Base-by-base conservation (phyloP, 306 rosid species). In the Medicago lupulina region DNA sequence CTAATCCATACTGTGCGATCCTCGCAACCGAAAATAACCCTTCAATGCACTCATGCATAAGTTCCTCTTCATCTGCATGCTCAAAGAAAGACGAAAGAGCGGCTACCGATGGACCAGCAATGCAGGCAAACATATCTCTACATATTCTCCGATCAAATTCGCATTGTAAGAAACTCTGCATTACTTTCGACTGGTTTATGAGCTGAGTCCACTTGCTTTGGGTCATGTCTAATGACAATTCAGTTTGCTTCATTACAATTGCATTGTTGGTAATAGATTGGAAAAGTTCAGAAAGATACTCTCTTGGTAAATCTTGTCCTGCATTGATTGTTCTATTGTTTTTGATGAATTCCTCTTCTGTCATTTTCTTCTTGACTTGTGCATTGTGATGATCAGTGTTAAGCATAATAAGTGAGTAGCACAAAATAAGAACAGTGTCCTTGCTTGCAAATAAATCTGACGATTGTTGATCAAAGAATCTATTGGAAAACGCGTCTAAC, bases 371-470 rank as follows among this genome's bases (percentile, higher is more conserved):
- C 89, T 90, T 95, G 57, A 95, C 99, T 84, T 95, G 99, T 13
- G 97, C 97, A 69, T 95, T 92, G 81, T 95, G 99, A 8, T 89
- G 97, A 73, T 95, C 99, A 23, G 99, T 95, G 59, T 95, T 95
- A 69, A 95, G 91, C 99, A 92, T 92, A 53, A 95, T 95, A 65
- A 92, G 86, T 10, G 97, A 92, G 76, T 95, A 95, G 74, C 97
- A 92, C 47, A 95, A 82, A 65, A 95, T 88, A 18, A 86, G 88
- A 38, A 95, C 97, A 1, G 96, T 86, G 36, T 92, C 99, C 72
- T 95, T 95, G 83, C 87, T 84, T 49, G 83, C 90, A 50, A 95
- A 95, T 15, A 88, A 38, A 43, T 86, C 89, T 3, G 95, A 77
- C 16, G 99, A 67, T 38, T 84, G 92, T 63, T 89, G 93, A 11